Conservation (phyloP, 163 green algal genomes). For the Smithsoniella earleae region DNA sequence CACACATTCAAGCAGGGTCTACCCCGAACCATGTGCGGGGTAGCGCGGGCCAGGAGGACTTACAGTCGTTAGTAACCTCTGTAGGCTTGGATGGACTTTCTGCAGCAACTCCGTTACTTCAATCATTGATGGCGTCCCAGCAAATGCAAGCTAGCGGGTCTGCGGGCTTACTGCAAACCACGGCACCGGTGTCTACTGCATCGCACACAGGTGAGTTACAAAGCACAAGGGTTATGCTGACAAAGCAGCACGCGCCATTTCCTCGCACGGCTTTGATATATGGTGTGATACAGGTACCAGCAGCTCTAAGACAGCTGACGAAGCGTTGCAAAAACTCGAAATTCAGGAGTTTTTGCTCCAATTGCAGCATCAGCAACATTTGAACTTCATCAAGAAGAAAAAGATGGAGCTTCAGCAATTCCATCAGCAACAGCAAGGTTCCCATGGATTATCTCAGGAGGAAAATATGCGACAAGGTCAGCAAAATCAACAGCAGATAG, state of each 20-base stretch:
- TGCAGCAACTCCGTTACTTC: neutral
- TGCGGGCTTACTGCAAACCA: neutral
- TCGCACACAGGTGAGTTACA: neutral
- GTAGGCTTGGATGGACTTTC: neutral
- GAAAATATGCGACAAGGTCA: neutral
- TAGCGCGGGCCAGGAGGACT: neutral
- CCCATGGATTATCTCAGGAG: neutral
- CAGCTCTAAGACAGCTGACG: neutral
- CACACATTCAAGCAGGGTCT: neutral
- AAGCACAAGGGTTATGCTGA: neutral
- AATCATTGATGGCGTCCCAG: constrained; percentile 21
- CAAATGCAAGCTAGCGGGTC: neutral
- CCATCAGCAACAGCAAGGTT: neutral
- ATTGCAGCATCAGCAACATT: constrained; percentile 16
- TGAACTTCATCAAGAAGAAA: neutral
- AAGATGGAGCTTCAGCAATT: constrained; percentile 15
- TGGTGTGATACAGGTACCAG: neutral
- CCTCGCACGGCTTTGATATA: neutral
- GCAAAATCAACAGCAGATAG: neutral
- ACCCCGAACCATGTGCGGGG: neutral
- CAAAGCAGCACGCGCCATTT: neutral
- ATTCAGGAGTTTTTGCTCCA: constrained; percentile 28
- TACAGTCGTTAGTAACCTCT: constrained; percentile 11
- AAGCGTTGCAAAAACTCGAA: constrained; percentile 14
- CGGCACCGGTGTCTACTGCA: neutral